These are phyloP conservation scores for Cladosporium sp. DNA, from an alignment of 2,329 filamentous ascomycete species.

Conservation along the genomic window DNA sequence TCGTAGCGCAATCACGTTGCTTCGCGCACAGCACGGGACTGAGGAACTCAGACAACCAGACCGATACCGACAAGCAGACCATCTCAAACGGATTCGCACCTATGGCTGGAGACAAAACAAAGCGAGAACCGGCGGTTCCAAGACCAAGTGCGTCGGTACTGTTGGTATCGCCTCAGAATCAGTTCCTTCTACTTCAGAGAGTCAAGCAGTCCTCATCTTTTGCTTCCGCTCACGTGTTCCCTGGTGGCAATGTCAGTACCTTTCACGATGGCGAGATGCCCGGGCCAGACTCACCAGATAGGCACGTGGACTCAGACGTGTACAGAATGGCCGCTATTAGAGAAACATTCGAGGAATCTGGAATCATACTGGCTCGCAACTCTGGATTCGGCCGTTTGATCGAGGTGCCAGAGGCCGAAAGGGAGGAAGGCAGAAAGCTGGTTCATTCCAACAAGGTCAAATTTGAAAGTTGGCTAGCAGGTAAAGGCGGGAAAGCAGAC, in stretches of 20 bases:
- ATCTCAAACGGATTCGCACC: slow-evolving; percentile 20
- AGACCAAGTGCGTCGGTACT: slow-evolving; percentile 73
- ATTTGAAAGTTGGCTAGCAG: slow-evolving; percentile 66
- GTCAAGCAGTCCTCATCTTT: slow-evolving; percentile 82
- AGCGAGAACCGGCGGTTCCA: slow-evolving; percentile 49
- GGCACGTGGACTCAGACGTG: slow-evolving; percentile 69
- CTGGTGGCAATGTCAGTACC: slow-evolving; percentile 78
- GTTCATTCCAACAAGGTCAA: slow-evolving; percentile 67
- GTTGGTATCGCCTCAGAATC: slow-evolving; percentile 80
- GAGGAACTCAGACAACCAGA: background rate
- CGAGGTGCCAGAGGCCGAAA: slow-evolving; percentile 58
- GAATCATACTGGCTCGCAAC: slow-evolving; percentile 71
- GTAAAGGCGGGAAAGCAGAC: slow-evolving; percentile 63
- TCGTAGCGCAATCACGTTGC: background rate
- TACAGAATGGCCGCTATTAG: slow-evolving; percentile 84
- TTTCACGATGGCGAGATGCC: slow-evolving; percentile 70
- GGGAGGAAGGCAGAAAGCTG: slow-evolving; percentile 64
- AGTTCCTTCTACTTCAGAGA: slow-evolving; percentile 84
- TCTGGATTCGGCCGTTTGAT: slow-evolving; percentile 58
- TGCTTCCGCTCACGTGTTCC: slow-evolving; percentile 91
- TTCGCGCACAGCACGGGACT: background rate
- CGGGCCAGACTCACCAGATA: slow-evolving; percentile 48
- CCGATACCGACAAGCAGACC: slow-evolving; percentile 18
- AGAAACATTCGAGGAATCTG: slow-evolving; percentile 94
- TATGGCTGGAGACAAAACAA: slow-evolving; percentile 27